phyloP scores from a whole-genome alignment of 306 rosid species.

The Pyrus betulifolia region DNA sequence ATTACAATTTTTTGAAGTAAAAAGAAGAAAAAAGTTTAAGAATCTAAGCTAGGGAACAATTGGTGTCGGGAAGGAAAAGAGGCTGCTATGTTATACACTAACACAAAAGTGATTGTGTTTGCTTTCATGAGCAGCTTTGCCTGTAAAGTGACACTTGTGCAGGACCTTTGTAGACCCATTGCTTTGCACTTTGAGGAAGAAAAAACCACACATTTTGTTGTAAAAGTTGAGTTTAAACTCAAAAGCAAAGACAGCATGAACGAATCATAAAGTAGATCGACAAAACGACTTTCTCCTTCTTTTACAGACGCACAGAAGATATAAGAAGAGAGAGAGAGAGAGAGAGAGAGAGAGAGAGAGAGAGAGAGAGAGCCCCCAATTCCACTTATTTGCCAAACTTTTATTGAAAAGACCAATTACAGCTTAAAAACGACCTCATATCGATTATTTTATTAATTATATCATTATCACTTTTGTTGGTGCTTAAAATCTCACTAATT shows the following conservation, averaged over 20 bases:
- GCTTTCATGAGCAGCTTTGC: slow-evolving; percentile 20
- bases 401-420: background rate
- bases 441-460: background rate
- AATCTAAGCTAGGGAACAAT: slow-evolving; percentile 23
- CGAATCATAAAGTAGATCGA: background rate
- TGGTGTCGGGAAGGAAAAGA: slow-evolving; percentile 14
- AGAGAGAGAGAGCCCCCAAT: background rate
- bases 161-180: slow-evolving; percentile 9
- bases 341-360: too few species aligned
- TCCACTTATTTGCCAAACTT: background rate
- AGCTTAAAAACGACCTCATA: background rate
- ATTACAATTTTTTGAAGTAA: background rate
- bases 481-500: background rate
- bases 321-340: background rate
- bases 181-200: slow-evolving; percentile 11
- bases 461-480: background rate
- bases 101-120: slow-evolving; percentile 13
- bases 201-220: background rate
- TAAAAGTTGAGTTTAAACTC: background rate
- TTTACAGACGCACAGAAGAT: background rate
- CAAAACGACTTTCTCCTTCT: background rate
- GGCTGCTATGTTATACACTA: background rate
- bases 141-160: slow-evolving; percentile 8
- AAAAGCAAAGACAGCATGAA: background rate
- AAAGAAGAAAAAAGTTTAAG: background rate